A percentile compares a stretch with the other conserved stretches of the same genome.
phyloP scores from a whole-genome alignment of 805 yeast species.

The Lachancea meyersii region DNA sequence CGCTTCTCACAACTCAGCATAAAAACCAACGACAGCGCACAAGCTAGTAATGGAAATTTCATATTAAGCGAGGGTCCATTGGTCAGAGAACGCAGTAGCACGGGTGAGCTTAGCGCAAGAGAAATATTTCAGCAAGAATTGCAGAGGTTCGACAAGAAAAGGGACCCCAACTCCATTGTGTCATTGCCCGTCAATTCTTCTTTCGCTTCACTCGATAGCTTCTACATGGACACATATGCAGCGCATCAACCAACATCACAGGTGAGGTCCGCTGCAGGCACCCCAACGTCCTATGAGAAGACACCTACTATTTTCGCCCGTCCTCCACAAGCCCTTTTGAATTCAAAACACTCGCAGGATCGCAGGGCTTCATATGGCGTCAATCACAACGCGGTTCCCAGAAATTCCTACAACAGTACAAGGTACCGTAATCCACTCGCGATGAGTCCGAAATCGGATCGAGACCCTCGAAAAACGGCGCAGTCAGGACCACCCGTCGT shows the following conservation, averaged over 20 bases:
- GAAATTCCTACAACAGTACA: constrained; percentile 3
- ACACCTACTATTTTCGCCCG: constrained; percentile 14
- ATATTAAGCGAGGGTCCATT: constrained; percentile 14
- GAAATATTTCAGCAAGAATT: constrained; percentile 24
- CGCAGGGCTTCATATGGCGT: constrained; percentile 1
- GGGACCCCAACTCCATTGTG: constrained; percentile 43
- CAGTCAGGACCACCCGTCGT: not conserved
- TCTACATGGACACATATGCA: constrained; percentile 50
- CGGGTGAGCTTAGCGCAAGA: constrained; percentile 8
- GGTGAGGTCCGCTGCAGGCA: not conserved
- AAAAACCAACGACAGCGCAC: constrained; percentile 16
- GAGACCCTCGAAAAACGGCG: not conserved
- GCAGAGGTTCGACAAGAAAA: constrained; percentile 19
- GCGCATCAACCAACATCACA: constrained; percentile 20
- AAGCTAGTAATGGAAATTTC: constrained; percentile 31
- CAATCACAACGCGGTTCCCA: constrained; percentile 1
- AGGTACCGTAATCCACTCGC: constrained; percentile 1
- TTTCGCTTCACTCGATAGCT: constrained; percentile 71
- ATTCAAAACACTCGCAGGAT: not conserved
- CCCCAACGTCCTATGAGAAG: constrained; percentile 4
- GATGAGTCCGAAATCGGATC: not conserved
- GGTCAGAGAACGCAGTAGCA: not conserved
- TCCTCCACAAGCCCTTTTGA: constrained; percentile 12
- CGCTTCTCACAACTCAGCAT: constrained; percentile 10
- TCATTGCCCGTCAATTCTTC: constrained; percentile 65